Conservation (phyloP, 164 flowering plant genomes). For the Hamamelis virginiana region DNA sequence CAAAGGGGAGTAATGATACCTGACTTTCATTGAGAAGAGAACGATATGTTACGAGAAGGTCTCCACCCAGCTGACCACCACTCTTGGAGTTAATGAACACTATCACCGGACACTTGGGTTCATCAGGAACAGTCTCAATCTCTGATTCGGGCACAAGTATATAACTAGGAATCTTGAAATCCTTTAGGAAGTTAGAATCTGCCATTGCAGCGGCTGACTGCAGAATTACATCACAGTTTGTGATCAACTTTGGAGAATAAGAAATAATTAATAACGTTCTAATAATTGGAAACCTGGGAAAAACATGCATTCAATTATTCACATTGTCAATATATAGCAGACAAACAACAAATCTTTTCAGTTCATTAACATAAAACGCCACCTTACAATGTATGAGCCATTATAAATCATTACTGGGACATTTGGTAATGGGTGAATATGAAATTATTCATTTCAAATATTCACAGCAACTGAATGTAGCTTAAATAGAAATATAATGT, state of each 20-base stretch:
- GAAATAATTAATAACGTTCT: background rate
- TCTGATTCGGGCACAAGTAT: constrained; percentile 31
- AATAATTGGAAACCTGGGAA: background rate
- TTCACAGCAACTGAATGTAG: too few relatives aligned
- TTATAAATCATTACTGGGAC: background rate
- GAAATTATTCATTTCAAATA: too few relatives aligned
- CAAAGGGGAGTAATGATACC: constrained; percentile 24
- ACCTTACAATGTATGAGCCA: background rate
- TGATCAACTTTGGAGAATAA: background rate
- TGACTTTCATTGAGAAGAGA: constrained; percentile 42
- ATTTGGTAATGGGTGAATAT: too few relatives aligned
- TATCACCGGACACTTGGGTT: constrained; percentile 41
- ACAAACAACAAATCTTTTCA: background rate
- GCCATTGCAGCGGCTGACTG: constrained; percentile 16
- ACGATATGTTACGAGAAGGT: constrained; percentile 46
- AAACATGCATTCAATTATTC: background rate
- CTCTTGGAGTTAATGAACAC: constrained; percentile 55
- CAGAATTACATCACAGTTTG: background rate
- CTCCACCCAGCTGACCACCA: constrained; percentile 68
- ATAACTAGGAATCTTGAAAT: constrained; percentile 45
- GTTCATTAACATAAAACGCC: background rate
- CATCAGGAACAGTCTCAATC: constrained; percentile 4
- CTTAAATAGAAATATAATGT: too few relatives aligned
- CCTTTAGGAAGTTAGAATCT: constrained; percentile 26
- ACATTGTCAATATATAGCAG: background rate